These are phyloP conservation scores for Lactifluus echinatus DNA, from an alignment of 768 basidiomycete genomes.

Conservation along the genomic window DNA sequence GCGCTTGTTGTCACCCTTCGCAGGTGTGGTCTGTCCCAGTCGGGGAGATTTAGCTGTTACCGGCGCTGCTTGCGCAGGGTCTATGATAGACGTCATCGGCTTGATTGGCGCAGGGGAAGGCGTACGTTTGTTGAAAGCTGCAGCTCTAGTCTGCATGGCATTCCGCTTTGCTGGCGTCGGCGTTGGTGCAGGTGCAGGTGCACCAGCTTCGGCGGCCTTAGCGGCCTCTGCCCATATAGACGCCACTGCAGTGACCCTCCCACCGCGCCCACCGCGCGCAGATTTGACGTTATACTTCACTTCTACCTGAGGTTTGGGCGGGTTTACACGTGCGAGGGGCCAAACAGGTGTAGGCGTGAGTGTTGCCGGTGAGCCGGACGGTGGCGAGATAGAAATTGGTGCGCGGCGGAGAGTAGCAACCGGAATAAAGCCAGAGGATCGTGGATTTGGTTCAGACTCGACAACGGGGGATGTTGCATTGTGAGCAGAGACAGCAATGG, in stretches of 20 bases:
- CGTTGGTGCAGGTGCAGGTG: neutral
- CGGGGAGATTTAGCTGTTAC: neutral
- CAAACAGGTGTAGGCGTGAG: neutral
- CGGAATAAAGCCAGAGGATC: slow-evolving; percentile 70
- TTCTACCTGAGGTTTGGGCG: slow-evolving; percentile 30
- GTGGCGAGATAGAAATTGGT: neutral
- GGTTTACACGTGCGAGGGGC: neutral
- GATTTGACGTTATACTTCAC: slow-evolving; percentile 68
- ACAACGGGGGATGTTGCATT: neutral
- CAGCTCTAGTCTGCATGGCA: neutral
- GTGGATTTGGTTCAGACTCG: slow-evolving; percentile 41
- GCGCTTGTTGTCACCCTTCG: neutral
- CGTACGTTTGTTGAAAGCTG: neutral
- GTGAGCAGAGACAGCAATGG: neutral
- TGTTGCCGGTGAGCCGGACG: neutral
- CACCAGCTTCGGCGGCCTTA: neutral
- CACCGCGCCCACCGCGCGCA: slow-evolving; percentile 69
- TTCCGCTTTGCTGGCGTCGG: slow-evolving; percentile 1
- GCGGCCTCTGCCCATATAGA: slow-evolving; percentile 53
- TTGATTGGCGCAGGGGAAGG: neutral
- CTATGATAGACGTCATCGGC: neutral
- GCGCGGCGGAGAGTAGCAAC: slow-evolving; percentile 42
- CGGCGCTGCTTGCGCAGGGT: neutral
- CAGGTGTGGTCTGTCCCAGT: neutral
- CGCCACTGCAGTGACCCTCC: slow-evolving; percentile 62